Base-by-base conservation (phyloP, 768 basidiomycete genomes). In the Leucosporidium yakuticum region DNA sequence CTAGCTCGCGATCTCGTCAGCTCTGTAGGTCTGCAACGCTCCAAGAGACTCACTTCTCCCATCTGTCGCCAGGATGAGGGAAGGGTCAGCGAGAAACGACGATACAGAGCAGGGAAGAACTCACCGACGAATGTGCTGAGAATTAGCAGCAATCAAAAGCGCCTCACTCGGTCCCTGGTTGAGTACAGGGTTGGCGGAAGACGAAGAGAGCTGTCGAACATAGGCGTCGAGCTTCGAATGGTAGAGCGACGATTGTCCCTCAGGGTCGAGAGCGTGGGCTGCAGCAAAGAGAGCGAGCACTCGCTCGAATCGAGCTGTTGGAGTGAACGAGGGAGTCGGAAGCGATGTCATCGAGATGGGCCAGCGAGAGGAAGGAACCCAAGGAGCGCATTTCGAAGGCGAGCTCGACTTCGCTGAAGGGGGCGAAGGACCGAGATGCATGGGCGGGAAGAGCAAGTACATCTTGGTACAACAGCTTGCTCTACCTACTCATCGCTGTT, bases 41-140 rank as follows among this genome's bases (percentile, higher is more conserved):
- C 2, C 39, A 15, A 8, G 6, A 8, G 8, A 44, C 39, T 44
- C 17, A 44, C 39, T 44, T 44, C 39, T 44, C 39, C 39, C 39
- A 44, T 44, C 39, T 44, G 39, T 15, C 14, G 39, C 34, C 34
- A 44, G 39, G 39, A 44, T 44, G 17, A 44, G 39, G 39, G 8
- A 44, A 44, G 39, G n/a, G 39, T 44, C 39, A 44, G 39, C 39
- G 14, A 44, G 39, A 8, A 15, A 8, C 14, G 14, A 44, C 14
- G 39, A 44, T 44, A 44, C 39, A 44, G 8, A 44, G 39, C 39
- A 44, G 39, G 14, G 39, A 44, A 15, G 39, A 53, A 55, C 62
- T 63, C 67, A 68, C 25, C 67, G 12, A 6, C 62, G 29, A 47
- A 68, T 47, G 23, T 68, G 67, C 59, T 68, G 67, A 1, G 20